phyloP scores from a whole-genome alignment of 352 stramenopile genomes.

The Globisporangium cederbergense region DNA sequence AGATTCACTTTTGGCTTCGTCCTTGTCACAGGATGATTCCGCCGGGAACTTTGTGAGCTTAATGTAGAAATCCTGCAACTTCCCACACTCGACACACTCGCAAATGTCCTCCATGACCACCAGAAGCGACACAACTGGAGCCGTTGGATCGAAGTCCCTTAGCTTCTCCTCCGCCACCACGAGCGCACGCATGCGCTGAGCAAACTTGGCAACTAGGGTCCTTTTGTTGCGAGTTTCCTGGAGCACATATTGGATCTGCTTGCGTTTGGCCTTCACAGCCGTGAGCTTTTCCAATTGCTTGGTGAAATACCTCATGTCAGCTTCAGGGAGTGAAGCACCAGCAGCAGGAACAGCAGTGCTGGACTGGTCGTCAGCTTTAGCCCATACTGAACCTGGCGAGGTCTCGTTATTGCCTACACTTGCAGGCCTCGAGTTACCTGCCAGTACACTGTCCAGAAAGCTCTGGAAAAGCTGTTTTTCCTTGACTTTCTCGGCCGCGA shows the following conservation, averaged over 20 bases:
- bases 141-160: constrained; percentile 7
- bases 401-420: background rate
- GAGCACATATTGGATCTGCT: constrained; percentile 19
- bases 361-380: background rate
- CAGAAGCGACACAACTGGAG: constrained; percentile 18
- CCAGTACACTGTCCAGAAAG: constrained; percentile 9
- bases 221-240: constrained; percentile 9
- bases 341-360: background rate
- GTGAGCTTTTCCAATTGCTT: constrained; percentile 27
- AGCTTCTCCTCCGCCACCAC: constrained; percentile 23
- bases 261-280: constrained; percentile 14
- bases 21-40: background rate
- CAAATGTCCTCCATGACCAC: constrained; percentile 12
- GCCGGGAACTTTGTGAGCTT: background rate
- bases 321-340: constrained; percentile 6
- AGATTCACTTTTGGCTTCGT: background rate
- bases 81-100: constrained; percentile 5
- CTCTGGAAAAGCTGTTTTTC: constrained; percentile 3
- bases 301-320: constrained; percentile 32
- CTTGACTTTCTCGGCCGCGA: background rate
- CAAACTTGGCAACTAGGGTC: constrained; percentile 20
- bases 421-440: background rate
- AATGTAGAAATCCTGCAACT: constrained; percentile 4
- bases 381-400: background rate
- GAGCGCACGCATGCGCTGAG: constrained; percentile 22